phyloP scores from a whole-genome alignment of 2,329 filamentous ascomycete genomes.

The Stagonosporopsis chrysanthemi region DNA sequence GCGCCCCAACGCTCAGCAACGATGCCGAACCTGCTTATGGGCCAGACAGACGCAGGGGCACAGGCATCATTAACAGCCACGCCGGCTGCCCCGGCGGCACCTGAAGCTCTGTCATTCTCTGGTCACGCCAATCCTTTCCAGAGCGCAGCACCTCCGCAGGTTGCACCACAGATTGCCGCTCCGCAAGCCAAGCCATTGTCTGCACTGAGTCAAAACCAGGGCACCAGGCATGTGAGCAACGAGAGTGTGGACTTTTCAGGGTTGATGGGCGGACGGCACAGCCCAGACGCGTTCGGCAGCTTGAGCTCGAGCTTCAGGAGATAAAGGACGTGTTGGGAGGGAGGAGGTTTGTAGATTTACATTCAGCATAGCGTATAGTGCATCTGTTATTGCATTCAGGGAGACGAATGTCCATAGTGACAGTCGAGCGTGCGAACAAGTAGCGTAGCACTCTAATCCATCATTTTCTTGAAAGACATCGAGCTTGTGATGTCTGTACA shows the following conservation, averaged over 20 bases:
- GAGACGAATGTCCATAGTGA: not conserved
- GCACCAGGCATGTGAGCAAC: slow-evolving; percentile 63
- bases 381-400: not conserved
- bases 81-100: slow-evolving; percentile 41
- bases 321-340: slow-evolving; percentile 15
- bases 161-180: slow-evolving; percentile 49
- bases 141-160: slow-evolving; percentile 37
- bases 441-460: slow-evolving; percentile 9
- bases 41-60: slow-evolving; percentile 23
- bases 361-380: slow-evolving; percentile 2
- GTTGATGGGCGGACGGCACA: slow-evolving; percentile 73
- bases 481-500: not conserved
- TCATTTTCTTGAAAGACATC: not conserved
- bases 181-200: slow-evolving; percentile 67
- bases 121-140: slow-evolving; percentile 55
- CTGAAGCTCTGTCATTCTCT: slow-evolving; percentile 23
- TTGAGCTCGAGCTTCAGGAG: slow-evolving; percentile 65
- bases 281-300: slow-evolving; percentile 80
- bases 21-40: slow-evolving; percentile 21
- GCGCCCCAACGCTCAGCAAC: slow-evolving; percentile 20
- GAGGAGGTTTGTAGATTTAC: not conserved
- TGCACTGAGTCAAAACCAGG: slow-evolving; percentile 29
- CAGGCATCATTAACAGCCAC: slow-evolving; percentile 37
- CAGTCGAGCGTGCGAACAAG: not conserved
- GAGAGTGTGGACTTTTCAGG: slow-evolving; percentile 73